Evolutionary conservation across 2,329 filamentous ascomycete species (phyloP).

Genomic region (Leptoxyphium fumago): DNA sequence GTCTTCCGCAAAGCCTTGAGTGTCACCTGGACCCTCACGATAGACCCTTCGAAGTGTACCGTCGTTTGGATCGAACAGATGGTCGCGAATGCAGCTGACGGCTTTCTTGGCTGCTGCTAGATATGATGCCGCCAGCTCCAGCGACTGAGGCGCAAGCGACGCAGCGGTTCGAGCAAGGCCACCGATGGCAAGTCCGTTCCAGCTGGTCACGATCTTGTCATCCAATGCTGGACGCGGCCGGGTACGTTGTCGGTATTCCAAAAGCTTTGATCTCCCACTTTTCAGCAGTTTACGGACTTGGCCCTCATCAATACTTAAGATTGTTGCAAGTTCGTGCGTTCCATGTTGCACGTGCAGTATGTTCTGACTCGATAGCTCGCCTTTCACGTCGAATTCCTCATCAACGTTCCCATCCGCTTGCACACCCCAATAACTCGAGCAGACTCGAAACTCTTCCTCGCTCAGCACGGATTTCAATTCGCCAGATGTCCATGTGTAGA

Average conservation of each 20-base stretch:
- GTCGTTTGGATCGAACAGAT: constrained; percentile 53
- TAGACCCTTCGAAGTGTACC: constrained; percentile 61
- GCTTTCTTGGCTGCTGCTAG: constrained; percentile 51
- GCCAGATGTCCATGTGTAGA: constrained; percentile 83
- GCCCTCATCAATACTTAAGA: constrained; percentile 57
- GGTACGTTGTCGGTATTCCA: constrained; percentile 56
- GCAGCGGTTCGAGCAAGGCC: constrained; percentile 64
- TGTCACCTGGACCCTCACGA: constrained; percentile 49
- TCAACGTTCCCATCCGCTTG: constrained; percentile 73
- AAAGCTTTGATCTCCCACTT: constrained; percentile 52
- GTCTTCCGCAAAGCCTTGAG: constrained; percentile 75
- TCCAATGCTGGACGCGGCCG: constrained; percentile 66
- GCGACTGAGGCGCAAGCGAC: constrained; percentile 47
- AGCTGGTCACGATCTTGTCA: constrained; percentile 73
- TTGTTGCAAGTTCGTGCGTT: constrained; percentile 52
- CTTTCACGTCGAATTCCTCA: constrained; percentile 69
- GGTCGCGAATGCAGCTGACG: constrained; percentile 54
- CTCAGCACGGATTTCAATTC: constrained; percentile 70
- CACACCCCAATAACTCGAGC: constrained; percentile 74
- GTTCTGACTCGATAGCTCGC: constrained; percentile 91
- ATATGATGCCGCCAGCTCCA: constrained; percentile 34
- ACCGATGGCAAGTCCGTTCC: constrained; percentile 80
- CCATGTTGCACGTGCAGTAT: constrained; percentile 61
- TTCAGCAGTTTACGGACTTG: constrained; percentile 55
- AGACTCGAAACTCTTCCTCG: constrained; percentile 53